Conservation (phyloP, 2,329 filamentous ascomycete species). For the Xylariales sp. region DNA sequence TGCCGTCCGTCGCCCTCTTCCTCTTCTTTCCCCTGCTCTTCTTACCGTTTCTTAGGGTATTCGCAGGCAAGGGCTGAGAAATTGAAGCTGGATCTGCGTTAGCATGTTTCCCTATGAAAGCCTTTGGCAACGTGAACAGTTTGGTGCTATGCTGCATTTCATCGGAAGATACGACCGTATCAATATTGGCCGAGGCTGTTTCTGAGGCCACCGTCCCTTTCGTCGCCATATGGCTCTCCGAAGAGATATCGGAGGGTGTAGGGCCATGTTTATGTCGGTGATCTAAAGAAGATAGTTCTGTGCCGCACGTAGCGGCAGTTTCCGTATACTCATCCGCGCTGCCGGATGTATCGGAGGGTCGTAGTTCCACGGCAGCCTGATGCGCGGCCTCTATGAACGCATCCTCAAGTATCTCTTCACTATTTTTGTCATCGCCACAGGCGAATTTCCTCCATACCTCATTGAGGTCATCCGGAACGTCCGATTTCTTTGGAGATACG, state of each 20-base stretch:
- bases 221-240: constrained; percentile 40
- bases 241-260: constrained; percentile 16
- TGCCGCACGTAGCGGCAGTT: constrained; percentile 33
- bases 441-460: constrained; percentile 49
- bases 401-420: constrained; percentile 40
- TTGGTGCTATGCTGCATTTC: constrained; percentile 22
- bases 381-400: constrained; percentile 46
- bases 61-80: not conserved
- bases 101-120: constrained; percentile 46
- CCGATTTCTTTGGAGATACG: constrained; percentile 7
- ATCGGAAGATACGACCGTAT: constrained; percentile 38
- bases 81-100: not conserved
- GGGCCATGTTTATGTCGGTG: constrained; percentile 8
- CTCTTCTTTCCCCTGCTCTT: constrained; percentile 24
- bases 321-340: constrained; percentile 22
- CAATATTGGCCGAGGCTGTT: constrained; percentile 35
- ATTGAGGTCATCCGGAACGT: constrained; percentile 33
- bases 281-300: constrained; percentile 5
- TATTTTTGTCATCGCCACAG: constrained; percentile 41
- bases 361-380: constrained; percentile 44
- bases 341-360: constrained; percentile 41
- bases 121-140: constrained; percentile 44
- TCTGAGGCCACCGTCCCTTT: constrained; percentile 38
- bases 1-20: constrained; percentile 41
- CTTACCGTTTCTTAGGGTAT: not conserved